Base-by-base conservation (phyloP, 2,329 filamentous ascomycete genomes). In the Rhynchosporium graminicola region DNA sequence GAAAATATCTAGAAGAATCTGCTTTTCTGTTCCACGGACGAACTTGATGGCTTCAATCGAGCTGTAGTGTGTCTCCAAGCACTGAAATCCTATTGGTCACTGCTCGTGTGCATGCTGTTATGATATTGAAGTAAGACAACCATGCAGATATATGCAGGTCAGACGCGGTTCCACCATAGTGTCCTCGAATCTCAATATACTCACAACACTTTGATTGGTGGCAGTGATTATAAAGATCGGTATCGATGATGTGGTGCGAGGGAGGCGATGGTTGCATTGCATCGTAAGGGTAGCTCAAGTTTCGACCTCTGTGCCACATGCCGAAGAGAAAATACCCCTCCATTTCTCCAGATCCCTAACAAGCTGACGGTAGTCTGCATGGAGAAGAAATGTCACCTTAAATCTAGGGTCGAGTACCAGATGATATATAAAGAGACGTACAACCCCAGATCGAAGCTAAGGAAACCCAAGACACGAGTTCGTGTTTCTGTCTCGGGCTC, bases 31-130 rank as follows among this genome's bases (percentile, higher is more conserved):
- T 9, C 4, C 28, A 42, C 20, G 3, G 10, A 26, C 28, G 3
- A 4, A 26, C 33, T 40, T 3, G 7, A 12, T 15, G 4, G 10
- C 8, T 28, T 54, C 36, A 33, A 29, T 3, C 8, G 33, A 5
- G 13, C 33, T 54, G 33, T 26, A 28, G 51, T 54, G 33, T 42
- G 13, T 28, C 36, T 26, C 4, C 9, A 42, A n/a, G n/a, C 38
- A 20, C 15, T 20, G 9, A 20, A 8, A 20, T n/a, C 10, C 15
- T 4, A 26, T 51, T 29, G 26, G 7, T 20, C 20, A 54, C 38
- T 54, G 51, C n/a, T 42, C 36, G 51, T 42, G 51, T 40, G 36
- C 36, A 13, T 29, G 33, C 28, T 54, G n/a, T 31, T 52, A 9
- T 42, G 26, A 4, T 40, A 9, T 20, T 20, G 38, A 13, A 40